Conservation (phyloP, 2,329 filamentous ascomycete genomes). For the Phoma sp. region DNA sequence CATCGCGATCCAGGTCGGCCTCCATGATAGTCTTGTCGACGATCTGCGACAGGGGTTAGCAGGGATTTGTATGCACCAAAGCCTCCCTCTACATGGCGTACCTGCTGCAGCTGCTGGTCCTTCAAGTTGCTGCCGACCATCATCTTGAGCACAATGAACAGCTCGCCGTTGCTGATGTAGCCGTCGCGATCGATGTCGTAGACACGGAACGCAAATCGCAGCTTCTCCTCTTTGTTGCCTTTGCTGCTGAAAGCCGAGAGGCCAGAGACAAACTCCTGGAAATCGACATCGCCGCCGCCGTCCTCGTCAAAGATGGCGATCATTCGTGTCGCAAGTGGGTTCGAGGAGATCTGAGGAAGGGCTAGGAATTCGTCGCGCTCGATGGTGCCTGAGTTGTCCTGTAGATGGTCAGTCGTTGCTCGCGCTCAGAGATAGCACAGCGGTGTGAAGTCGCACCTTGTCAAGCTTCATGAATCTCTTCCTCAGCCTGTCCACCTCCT, state of each 20-base stretch:
- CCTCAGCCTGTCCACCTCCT: conserved; percentile 92
- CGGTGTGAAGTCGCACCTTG: conserved; percentile 68
- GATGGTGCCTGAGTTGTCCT: conserved; percentile 98
- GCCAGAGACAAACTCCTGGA: conserved; percentile 97
- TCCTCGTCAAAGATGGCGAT: conserved; percentile 99
- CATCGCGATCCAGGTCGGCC: conserved; percentile 92
- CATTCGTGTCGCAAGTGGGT: conserved; percentile 97
- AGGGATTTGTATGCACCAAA: not conserved
- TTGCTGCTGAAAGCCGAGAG: conserved; percentile 96
- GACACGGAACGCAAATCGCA: conserved; percentile 97
- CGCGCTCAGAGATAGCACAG: not conserved
- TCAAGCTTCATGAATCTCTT: conserved; percentile 99
- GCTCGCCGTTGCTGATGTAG: conserved; percentile 97
- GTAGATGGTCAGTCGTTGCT: not conserved
- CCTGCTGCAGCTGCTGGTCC: conserved; percentile 95
- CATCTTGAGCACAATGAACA: conserved; percentile 99
- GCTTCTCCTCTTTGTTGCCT: conserved; percentile 98
- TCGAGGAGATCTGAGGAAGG: conserved; percentile 95
- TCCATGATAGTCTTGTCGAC: conserved; percentile 99
- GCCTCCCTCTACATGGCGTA: conserved; percentile 26
- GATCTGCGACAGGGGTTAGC: conserved; percentile 59
- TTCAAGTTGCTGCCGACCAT: conserved; percentile 99
- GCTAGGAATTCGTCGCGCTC: conserved; percentile 98
- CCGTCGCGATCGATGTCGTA: conserved; percentile 99
- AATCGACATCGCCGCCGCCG: conserved; percentile 96